Evolutionary conservation across 2,329 filamentous ascomycete species (phyloP).

Genomic region (Paraphoma sp.): DNA sequence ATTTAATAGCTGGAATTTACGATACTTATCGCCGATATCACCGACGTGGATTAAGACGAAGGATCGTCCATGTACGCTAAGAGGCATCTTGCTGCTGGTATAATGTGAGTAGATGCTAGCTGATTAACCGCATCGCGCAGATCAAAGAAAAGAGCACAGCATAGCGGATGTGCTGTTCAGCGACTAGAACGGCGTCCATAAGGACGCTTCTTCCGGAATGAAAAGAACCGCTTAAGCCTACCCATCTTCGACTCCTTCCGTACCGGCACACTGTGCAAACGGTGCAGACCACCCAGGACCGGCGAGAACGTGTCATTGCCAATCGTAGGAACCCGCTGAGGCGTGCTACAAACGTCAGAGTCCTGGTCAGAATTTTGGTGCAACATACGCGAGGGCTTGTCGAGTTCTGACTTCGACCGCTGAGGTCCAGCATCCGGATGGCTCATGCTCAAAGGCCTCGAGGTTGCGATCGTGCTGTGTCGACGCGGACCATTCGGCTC

Average conservation of each 20-base stretch:
- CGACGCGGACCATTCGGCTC: background rate
- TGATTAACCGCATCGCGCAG: too few relatives aligned
- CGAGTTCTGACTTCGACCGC: background rate
- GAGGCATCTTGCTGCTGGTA: too few relatives aligned
- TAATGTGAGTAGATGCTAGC: too few relatives aligned
- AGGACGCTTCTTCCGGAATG: background rate
- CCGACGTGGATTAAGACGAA: too few relatives aligned
- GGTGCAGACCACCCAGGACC: conserved; percentile 10
- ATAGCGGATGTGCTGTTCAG: background rate
- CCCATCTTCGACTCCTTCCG: conserved; percentile 3
- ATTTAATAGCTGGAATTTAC: too few relatives aligned
- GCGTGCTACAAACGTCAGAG: background rate
- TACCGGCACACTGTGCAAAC: background rate
- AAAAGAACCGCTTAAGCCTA: conserved; percentile 6
- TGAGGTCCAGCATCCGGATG: background rate
- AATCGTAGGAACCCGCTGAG: conserved; percentile 3
- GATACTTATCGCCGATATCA: too few relatives aligned
- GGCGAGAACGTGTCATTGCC: conserved; percentile 11
- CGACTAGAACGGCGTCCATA: background rate
- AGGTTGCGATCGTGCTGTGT: background rate
- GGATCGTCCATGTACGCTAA: too few relatives aligned
- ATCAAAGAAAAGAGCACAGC: too few relatives aligned
- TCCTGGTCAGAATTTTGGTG: background rate
- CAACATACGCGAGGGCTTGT: background rate
- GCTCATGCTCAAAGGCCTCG: background rate